Conservation (phyloP, 2,329 filamentous ascomycete genomes). For the Dactylellina drechsleri region DNA sequence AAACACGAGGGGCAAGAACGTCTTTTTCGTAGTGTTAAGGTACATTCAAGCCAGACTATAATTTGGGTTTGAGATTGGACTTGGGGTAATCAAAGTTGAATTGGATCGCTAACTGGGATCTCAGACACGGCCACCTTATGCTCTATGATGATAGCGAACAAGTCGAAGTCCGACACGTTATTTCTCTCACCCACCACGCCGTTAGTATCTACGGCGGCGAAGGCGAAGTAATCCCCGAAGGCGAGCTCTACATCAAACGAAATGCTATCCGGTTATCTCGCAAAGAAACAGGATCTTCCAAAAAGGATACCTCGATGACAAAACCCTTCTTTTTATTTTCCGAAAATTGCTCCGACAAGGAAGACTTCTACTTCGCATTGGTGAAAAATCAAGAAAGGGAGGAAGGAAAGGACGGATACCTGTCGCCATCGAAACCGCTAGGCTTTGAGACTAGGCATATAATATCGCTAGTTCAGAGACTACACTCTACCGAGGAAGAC, state of each 20-base stretch:
- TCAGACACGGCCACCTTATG: conserved; percentile 92
- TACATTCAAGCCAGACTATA: conserved; percentile 62
- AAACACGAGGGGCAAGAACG: conserved; percentile 76
- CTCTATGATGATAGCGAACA: conserved; percentile 96
- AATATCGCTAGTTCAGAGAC: conserved; percentile 84
- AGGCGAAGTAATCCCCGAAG: conserved; percentile 75
- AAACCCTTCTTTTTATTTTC: conserved; percentile 95
- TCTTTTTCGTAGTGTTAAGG: conserved; percentile 92
- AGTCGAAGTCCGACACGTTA: conserved; percentile 93
- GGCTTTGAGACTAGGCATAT: conserved; percentile 86
- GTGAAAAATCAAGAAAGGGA: conserved; percentile 81
- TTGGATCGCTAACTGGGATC: conserved; percentile 24
- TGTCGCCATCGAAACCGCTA: conserved; percentile 72
- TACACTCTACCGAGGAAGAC: conserved; percentile 92
- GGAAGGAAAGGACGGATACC: conserved; percentile 60
- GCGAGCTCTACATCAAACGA: conserved; percentile 93
- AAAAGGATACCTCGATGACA: conserved; percentile 64
- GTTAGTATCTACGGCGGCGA: conserved; percentile 85
- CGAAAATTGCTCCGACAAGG: conserved; percentile 94
- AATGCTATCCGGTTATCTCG: conserved; percentile 86
- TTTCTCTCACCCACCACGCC: conserved; percentile 87
- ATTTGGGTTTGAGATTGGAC: background rate
- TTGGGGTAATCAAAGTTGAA: background rate
- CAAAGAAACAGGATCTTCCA: conserved; percentile 68
- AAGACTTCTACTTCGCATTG: conserved; percentile 96